A percentile compares a stretch with the other conserved stretches of the same genome.
Evolutionary conservation across 2,329 filamentous ascomycete genomes (phyloP).

Genomic region (Paraphoma sp.): DNA sequence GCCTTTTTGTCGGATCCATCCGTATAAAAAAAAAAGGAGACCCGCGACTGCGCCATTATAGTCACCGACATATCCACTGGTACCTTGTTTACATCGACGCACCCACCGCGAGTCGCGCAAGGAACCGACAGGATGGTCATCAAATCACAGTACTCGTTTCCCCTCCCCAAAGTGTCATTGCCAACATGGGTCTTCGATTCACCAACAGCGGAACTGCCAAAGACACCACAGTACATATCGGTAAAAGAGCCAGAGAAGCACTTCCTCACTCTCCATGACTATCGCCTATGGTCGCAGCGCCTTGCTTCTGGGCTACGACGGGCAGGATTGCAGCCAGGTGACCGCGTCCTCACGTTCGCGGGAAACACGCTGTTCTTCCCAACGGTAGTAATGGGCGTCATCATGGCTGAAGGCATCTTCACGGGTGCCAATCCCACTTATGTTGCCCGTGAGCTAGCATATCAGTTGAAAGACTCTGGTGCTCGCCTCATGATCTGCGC

Average conservation of each 20-base stretch:
- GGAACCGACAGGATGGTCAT: constrained; percentile 53
- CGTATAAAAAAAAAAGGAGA: too few relatives aligned
- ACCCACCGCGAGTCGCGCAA: too few relatives aligned
- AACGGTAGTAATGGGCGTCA: constrained; percentile 71
- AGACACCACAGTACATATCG: constrained; percentile 64
- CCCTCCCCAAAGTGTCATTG: constrained; percentile 55
- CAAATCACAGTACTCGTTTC: constrained; percentile 57
- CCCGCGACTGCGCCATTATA: too few relatives aligned
- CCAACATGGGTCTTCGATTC: constrained; percentile 60
- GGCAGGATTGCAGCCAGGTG: constrained; percentile 68
- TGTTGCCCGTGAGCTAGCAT: constrained; percentile 73
- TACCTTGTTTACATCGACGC: too few relatives aligned
- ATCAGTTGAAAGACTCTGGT: constrained; percentile 75
- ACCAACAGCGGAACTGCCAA: constrained; percentile 54
- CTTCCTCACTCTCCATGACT: constrained; percentile 68
- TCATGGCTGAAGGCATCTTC: constrained; percentile 82
- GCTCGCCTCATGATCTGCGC: constrained; percentile 72
- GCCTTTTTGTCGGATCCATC: too few relatives aligned
- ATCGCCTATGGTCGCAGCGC: constrained; percentile 74
- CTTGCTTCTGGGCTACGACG: constrained; percentile 71
- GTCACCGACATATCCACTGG: too few relatives aligned
- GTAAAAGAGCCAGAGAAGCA: constrained; percentile 71
- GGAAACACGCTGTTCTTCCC: constrained; percentile 78
- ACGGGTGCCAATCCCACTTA: constrained; percentile 75
- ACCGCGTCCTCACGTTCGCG: constrained; percentile 76